phyloP scores from a whole-genome alignment of 345 rosid genomes.

The Gossypium herbaceum region DNA sequence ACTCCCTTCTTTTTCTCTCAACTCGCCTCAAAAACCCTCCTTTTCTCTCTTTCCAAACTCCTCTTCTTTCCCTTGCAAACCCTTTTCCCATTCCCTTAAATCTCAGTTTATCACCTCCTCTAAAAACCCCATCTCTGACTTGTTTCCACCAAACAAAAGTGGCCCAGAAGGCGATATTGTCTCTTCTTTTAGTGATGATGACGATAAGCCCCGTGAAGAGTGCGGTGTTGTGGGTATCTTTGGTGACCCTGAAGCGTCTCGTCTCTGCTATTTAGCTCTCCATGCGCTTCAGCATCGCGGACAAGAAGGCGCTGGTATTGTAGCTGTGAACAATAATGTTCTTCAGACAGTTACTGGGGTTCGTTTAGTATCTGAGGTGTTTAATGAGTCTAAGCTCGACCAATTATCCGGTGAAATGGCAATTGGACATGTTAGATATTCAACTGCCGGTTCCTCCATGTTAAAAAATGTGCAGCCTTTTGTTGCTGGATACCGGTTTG shows the following conservation, averaged over 20 bases:
- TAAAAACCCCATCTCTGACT: conserved; percentile 34
- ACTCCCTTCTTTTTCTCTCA: conserved; percentile 20
- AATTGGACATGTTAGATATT: conserved; percentile 89
- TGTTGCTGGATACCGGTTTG: conserved; percentile 79
- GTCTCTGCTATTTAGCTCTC: conserved; percentile 84
- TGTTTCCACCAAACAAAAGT: conserved; percentile 13
- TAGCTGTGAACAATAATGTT: conserved; percentile 58
- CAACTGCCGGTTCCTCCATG: conserved; percentile 92
- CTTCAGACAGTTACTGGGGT: conserved; percentile 83
- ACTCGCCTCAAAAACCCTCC: conserved; percentile 19
- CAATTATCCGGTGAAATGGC: conserved; percentile 78
- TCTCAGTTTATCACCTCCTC: conserved; percentile 25
- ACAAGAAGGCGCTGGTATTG: conserved; percentile 98
- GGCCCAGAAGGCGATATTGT: neutral
- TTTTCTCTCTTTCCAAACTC: conserved; percentile 32
- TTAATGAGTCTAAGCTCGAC: conserved; percentile 75
- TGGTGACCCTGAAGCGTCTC: conserved; percentile 88
- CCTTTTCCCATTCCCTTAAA: conserved; percentile 21
- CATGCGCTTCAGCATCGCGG: conserved; percentile 97
- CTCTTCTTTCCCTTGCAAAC: conserved; percentile 21
- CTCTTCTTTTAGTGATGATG: conserved; percentile 29
- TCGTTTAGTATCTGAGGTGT: conserved; percentile 90
- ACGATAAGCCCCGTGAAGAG: conserved; percentile 91
- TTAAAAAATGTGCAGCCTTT: conserved; percentile 94
- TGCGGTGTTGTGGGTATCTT: conserved; percentile 93